Conservation (phyloP, 176 grass and related monocot genomes). For the Aechmea fasciata region DNA sequence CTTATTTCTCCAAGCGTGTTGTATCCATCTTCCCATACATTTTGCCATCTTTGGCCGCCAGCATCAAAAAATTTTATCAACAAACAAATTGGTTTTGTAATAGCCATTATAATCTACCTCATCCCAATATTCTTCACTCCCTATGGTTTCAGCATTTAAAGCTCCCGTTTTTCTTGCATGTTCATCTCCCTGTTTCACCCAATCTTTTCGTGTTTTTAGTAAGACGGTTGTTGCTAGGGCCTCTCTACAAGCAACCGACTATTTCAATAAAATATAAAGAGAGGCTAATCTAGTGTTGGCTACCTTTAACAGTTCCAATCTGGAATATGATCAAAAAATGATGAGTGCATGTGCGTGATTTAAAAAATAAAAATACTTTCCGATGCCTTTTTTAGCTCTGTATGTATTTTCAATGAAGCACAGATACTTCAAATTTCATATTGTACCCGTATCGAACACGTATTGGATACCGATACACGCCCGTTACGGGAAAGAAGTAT, state of each 20-base stretch:
- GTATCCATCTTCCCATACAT: conserved; percentile 2
- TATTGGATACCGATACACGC: too few species aligned
- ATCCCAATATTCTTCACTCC: conserved; percentile 6
- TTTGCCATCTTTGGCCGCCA: not conserved
- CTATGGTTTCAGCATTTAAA: conserved; percentile 2
- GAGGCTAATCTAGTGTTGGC: not conserved
- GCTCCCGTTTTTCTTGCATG: not conserved
- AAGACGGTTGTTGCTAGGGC: not conserved
- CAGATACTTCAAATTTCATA: too few species aligned
- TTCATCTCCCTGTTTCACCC: conserved; percentile 1
- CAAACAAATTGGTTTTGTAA: conserved; percentile 5
- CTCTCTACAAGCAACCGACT: conserved; percentile 2
- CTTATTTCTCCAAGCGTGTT: not conserved
- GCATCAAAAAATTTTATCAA: not conserved
- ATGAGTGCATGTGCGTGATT: not conserved
- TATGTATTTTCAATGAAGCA: not conserved
- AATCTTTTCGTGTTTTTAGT: conserved; percentile 6
- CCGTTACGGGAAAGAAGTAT: too few species aligned
- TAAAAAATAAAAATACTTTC: not conserved
- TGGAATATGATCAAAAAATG: conserved; percentile 2
- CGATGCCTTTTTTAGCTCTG: not conserved
- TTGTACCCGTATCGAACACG: too few species aligned
- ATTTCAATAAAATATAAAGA: conserved; percentile 6
- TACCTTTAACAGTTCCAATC: conserved; percentile 16
- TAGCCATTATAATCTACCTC: conserved; percentile 2